Conservation (phyloP, 495 filamentous ascomycete genomes). For the Hyaloscypha finlandica region DNA sequence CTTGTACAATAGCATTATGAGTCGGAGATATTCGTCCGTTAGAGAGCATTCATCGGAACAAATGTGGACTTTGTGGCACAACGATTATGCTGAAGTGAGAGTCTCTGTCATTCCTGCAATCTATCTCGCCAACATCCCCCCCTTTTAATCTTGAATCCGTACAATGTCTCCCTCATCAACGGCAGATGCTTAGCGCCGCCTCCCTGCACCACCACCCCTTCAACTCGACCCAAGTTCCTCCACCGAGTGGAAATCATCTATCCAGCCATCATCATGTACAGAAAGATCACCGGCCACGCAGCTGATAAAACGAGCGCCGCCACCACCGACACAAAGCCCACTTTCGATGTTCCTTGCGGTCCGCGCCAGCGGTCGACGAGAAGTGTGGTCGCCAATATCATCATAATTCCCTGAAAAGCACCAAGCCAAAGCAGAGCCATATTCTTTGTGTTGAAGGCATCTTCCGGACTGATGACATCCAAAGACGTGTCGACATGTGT, state of each 20-base stretch:
- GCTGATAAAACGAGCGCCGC: neutral
- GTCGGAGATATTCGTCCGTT: too few species aligned
- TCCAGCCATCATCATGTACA: slow-evolving; percentile 5
- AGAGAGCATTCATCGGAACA: too few species aligned
- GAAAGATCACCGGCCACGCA: slow-evolving; percentile 6
- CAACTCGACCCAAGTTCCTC: neutral
- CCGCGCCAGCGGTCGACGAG: slow-evolving; percentile 8
- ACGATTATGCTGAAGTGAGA: too few species aligned
- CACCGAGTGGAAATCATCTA: neutral
- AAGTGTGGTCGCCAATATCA: slow-evolving; percentile 4
- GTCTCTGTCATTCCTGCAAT: too few species aligned
- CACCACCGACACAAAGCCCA: slow-evolving; percentile 1
- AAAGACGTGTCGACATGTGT: neutral
- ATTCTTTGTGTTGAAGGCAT: slow-evolving; percentile 1
- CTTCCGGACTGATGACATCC: slow-evolving; percentile 1
- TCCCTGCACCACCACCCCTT: too few species aligned
- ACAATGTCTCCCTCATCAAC: too few species aligned
- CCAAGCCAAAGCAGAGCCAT: neutral
- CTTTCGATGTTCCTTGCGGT: slow-evolving; percentile 1
- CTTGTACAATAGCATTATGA: too few species aligned
- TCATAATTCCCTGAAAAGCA: neutral
- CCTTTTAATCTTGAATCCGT: too few species aligned
- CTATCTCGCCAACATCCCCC: too few species aligned
- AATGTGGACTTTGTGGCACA: too few species aligned
- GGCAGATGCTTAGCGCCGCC: too few species aligned